Conservation (phyloP, 768 basidiomycete species). For the Tubosaeta sp. region DNA sequence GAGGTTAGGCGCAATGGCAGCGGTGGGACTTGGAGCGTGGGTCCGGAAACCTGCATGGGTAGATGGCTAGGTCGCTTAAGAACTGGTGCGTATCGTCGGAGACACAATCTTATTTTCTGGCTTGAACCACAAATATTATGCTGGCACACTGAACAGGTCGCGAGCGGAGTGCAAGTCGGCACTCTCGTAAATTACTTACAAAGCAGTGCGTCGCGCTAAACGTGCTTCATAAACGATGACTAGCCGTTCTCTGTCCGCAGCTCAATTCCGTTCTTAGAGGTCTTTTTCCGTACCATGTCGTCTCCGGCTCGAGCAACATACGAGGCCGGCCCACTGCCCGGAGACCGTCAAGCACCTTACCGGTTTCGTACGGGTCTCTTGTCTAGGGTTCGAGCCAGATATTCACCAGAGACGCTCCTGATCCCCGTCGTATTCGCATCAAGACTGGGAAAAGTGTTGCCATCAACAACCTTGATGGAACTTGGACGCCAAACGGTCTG, state of each 20-base stretch:
- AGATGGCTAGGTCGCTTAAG: no score
- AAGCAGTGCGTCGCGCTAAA: background rate
- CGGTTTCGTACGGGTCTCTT: background rate
- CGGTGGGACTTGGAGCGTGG: no score
- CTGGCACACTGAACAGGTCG: no score
- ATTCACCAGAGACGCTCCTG: constrained; percentile 19
- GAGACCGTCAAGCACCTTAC: background rate
- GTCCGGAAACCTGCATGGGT: no score
- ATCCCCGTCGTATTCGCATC: constrained; percentile 26
- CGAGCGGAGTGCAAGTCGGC: no score
- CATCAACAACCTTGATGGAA: constrained; percentile 24
- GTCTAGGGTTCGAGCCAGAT: background rate
- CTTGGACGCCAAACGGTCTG: constrained; percentile 26
- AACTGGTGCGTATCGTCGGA: no score
- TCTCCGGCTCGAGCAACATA: background rate
- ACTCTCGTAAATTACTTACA: no score
- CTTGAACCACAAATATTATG: no score
- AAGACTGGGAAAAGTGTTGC: constrained; percentile 18
- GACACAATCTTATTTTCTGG: no score
- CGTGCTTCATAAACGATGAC: background rate
- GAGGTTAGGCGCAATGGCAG: no score
- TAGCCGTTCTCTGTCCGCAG: background rate
- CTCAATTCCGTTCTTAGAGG: background rate
- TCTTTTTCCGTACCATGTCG: background rate
- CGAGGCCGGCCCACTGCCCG: background rate